phyloP scores from a whole-genome alignment of 305 asterid species.

The Ilex paraguariensis region DNA sequence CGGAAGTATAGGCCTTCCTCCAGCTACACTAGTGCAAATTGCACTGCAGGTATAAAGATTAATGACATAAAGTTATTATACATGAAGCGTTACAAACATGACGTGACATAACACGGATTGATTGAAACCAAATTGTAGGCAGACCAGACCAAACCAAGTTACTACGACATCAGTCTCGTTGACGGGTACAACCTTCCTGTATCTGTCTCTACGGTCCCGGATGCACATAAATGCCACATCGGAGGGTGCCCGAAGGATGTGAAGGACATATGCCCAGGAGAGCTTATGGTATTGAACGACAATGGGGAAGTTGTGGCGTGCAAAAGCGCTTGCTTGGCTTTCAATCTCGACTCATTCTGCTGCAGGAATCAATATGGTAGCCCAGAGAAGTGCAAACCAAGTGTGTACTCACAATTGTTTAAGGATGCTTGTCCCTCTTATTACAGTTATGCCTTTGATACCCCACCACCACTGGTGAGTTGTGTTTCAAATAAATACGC shows the following conservation, averaged over 20 bases:
- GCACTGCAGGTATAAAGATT: conserved; percentile 23
- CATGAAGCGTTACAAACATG: too few species aligned
- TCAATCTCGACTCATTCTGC: conserved; percentile 51
- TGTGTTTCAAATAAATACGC: conserved; percentile 49
- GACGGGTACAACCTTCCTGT: conserved; percentile 80
- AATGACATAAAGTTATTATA: too few species aligned
- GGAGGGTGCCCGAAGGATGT: conserved; percentile 45
- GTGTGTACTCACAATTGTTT: conserved; percentile 50
- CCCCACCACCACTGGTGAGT: conserved; percentile 45
- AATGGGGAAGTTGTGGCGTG: conserved; percentile 69
- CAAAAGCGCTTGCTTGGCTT: conserved; percentile 77
- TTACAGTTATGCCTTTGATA: conserved; percentile 60
- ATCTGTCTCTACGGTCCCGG: conserved; percentile 28
- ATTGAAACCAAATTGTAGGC: background rate
- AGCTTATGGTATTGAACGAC: conserved; percentile 36
- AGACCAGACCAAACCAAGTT: conserved; percentile 43
- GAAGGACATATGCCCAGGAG: conserved; percentile 47
- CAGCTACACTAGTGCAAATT: conserved; percentile 59
- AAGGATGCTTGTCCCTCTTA: conserved; percentile 74
- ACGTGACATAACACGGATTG: too few species aligned
- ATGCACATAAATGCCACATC: conserved; percentile 30
- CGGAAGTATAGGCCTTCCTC: conserved; percentile 63
- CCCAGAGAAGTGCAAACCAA: conserved; percentile 59
- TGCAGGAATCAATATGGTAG: conserved; percentile 61
- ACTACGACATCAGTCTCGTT: conserved; percentile 62